phyloP scores from a whole-genome alignment of 2,329 filamentous ascomycete genomes.

The Claviceps citrina region DNA sequence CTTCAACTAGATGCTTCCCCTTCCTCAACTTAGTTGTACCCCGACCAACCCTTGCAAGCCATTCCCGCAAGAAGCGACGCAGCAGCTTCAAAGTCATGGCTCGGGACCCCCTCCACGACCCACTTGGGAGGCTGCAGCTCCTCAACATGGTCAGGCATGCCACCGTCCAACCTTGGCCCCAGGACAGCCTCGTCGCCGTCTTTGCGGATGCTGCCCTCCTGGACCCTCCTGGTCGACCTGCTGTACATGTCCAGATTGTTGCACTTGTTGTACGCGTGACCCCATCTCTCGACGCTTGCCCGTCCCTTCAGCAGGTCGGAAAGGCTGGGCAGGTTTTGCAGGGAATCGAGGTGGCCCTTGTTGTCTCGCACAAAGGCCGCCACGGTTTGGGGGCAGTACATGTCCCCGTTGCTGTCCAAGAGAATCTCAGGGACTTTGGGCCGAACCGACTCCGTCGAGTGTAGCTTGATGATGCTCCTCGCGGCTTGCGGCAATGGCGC shows the following conservation, averaged over 20 bases:
- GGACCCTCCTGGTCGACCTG: background rate
- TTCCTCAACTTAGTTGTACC: background rate
- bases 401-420: constrained; percentile 7
- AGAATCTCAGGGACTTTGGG: background rate
- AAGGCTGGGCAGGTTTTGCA: constrained; percentile 16
- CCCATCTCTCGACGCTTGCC: background rate
- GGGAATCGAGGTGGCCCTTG: constrained; percentile 16
- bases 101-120: background rate
- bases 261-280: constrained; percentile 3
- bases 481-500: constrained; percentile 14
- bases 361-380: constrained; percentile 11
- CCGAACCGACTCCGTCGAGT: constrained; percentile 7
- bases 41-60: constrained; percentile 5
- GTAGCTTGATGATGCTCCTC: constrained; percentile 10
- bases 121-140: constrained; percentile 8
- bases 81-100: constrained; percentile 4
- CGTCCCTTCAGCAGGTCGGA: constrained; percentile 6
- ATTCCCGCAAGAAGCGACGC: constrained; percentile 1
- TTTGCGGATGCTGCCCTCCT: background rate
- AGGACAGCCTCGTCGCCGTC: background rate
- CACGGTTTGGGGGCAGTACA: constrained; percentile 1
- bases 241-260: constrained; percentile 12
- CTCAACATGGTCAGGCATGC: constrained; percentile 9
- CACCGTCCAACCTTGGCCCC: constrained; percentile 5
- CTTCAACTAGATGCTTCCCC: background rate